These are phyloP conservation scores for Phaseolus lunatus DNA, from an alignment of 306 rosid species.

Conservation along the genomic window DNA sequence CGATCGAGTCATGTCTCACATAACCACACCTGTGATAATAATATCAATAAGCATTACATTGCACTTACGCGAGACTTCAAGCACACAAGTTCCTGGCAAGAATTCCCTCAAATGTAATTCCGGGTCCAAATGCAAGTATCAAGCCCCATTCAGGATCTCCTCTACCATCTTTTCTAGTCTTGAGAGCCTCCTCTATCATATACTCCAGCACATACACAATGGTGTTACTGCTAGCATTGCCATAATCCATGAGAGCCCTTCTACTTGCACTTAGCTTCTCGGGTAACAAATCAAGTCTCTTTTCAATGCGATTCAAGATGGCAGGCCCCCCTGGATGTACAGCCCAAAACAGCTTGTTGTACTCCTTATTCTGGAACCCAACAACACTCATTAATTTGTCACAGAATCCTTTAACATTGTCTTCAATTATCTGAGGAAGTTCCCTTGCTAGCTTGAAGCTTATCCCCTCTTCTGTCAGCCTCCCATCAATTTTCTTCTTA, in stretches of 20 bases:
- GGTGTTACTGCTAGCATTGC: constrained; percentile 92
- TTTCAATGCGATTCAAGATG: constrained; percentile 80
- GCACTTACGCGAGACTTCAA: constrained; percentile 30
- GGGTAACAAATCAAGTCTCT: constrained; percentile 76
- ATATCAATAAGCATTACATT: neutral
- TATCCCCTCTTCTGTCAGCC: constrained; percentile 87
- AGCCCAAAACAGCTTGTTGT: constrained; percentile 82
- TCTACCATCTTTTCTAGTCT: constrained; percentile 53
- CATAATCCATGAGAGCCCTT: constrained; percentile 83
- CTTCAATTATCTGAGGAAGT: constrained; percentile 90
- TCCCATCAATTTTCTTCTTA: constrained; percentile 82
- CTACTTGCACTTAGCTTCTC: constrained; percentile 81
- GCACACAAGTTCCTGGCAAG: constrained; percentile 73
- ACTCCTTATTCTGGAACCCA: constrained; percentile 61
- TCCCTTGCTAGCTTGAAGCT: constrained; percentile 83
- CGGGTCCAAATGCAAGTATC: constrained; percentile 95
- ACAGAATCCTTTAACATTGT: constrained; percentile 79
- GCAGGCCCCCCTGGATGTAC: constrained; percentile 97
- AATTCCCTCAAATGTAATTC: constrained; percentile 88
- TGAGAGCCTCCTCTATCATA: constrained; percentile 74
- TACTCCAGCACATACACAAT: constrained; percentile 87
- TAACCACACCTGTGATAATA: neutral
- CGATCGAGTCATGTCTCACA: neutral
- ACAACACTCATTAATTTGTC: constrained; percentile 55
- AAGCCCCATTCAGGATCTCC: constrained; percentile 77